These are phyloP conservation scores for Phaeosphaeriaceae sp. DNA, from an alignment of 2,329 filamentous ascomycete genomes.

Conservation along the genomic window DNA sequence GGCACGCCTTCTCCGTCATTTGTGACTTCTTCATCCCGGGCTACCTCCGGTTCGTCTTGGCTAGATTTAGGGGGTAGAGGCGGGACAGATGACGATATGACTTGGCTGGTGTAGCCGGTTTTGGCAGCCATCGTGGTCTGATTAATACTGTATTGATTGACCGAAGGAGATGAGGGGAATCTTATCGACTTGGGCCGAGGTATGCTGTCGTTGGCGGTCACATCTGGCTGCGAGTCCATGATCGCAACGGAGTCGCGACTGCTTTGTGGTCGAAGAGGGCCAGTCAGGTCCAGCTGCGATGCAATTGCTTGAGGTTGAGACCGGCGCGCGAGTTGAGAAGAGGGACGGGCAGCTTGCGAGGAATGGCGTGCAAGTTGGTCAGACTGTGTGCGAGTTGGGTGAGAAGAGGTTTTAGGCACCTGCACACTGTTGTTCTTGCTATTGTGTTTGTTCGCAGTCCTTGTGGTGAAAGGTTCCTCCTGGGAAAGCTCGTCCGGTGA, in stretches of 20 bases:
- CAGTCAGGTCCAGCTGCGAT: constrained; percentile 24
- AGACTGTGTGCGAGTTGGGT: constrained; percentile 37
- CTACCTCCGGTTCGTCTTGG: constrained; percentile 11
- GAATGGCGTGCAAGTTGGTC: constrained; percentile 21
- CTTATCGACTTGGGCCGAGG: constrained; percentile 35
- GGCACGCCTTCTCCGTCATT: constrained; percentile 39
- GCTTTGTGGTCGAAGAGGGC: constrained; percentile 23
- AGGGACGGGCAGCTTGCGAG: constrained; percentile 25
- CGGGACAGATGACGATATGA: constrained; percentile 40
- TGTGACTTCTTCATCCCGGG: constrained; percentile 11
- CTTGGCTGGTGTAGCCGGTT: constrained; percentile 40
- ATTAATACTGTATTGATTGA: constrained; percentile 44
- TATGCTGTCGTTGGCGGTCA: constrained; percentile 31
- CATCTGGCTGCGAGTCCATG: constrained; percentile 55
- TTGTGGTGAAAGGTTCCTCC: constrained; percentile 20
- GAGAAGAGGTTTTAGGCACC: constrained; percentile 49
- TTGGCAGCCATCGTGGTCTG: constrained; percentile 42
- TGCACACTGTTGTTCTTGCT: constrained; percentile 33
- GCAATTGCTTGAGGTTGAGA: constrained; percentile 22
- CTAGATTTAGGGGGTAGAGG: constrained; percentile 37
- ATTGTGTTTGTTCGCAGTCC: constrained; percentile 17
- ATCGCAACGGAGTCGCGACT: constrained; percentile 50
- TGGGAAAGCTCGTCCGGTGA: constrained; percentile 44
- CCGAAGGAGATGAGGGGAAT: constrained; percentile 48
- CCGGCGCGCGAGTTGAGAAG: constrained; percentile 29